Percentiles rank a stretch among this genome's conserved stretches.
phyloP scores from a whole-genome alignment of 169 alveolate species.

The Plasmodium cynomolgi region DNA sequence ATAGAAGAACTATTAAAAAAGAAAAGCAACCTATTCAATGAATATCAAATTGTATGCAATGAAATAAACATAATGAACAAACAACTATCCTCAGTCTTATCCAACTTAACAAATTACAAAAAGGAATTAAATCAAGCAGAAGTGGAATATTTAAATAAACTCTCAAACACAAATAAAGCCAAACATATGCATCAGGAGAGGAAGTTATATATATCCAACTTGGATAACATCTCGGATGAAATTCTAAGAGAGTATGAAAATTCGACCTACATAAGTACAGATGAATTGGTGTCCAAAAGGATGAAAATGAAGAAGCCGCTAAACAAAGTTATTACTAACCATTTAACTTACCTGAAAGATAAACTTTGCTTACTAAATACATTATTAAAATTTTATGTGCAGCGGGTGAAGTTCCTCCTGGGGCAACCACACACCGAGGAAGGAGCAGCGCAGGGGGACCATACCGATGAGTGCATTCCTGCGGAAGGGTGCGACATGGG shows the following conservation, averaged over 20 bases:
- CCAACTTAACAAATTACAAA: slow-evolving; percentile 17
- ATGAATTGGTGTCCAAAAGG: slow-evolving; percentile 16
- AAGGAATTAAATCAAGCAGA: slow-evolving; percentile 51
- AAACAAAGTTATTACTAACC: slow-evolving; percentile 16
- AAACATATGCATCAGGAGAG: slow-evolving; percentile 72
- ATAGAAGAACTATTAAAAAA: slow-evolving; percentile 32
- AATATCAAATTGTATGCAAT: slow-evolving; percentile 43
- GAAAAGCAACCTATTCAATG: slow-evolving; percentile 36
- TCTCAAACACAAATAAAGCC: slow-evolving; percentile 65
- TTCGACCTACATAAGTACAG: slow-evolving; percentile 21
- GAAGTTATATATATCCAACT: slow-evolving; percentile 45
- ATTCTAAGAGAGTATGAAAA: slow-evolving; percentile 48
- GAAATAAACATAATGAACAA: slow-evolving; percentile 35
- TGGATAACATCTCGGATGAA: slow-evolving; percentile 51
- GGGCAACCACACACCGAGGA: not conserved
- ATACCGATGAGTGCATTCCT: not conserved
- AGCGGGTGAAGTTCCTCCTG: not conserved
- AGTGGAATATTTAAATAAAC: slow-evolving; percentile 43
- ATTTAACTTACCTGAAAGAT: slow-evolving; percentile 38
- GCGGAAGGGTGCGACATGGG: not conserved
- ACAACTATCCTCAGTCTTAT: slow-evolving; percentile 9
- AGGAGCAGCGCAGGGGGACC: not conserved
- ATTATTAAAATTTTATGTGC: slow-evolving; percentile 34
- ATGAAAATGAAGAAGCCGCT: slow-evolving; percentile 42
- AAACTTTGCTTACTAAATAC: slow-evolving; percentile 25